Base-by-base conservation (phyloP, 129 eudicot genomes). In the Lonicera japonica region DNA sequence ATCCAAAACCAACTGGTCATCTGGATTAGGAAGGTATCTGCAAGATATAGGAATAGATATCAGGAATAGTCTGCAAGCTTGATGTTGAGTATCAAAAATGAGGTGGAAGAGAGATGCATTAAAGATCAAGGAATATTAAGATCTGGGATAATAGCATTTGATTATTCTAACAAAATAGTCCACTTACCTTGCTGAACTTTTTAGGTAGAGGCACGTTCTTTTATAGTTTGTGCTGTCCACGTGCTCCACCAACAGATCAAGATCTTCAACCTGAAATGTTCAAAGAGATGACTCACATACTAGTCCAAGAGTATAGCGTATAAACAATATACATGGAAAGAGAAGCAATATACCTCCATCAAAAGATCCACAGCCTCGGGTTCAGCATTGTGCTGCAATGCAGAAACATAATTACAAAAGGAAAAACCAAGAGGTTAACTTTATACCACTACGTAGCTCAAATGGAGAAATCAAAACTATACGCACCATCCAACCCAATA, bases 21-120 rank as follows among this genome's bases (percentile, higher is more conserved):
- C 99, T 14, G 96, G 99, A 60, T 96, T 90, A 48, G 99, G 86
- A 60, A 88, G 96, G 70, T 87, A 92, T 75, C 99, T 92, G 82
- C 70, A 68, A 52, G 10, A 60, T 17, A 59, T 41, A 67, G 51
- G 22, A 68, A 47, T 18, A 36, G 18, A 16, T 22, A 29, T 55
- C 14, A 68, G 55, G 15, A 61, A 21, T 8, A 1, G 40, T 29
- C 25, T 61, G 60, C 7, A 22, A 48, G 18, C 34, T 24, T 29
- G 53, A 8, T 10, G 11, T 47, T 47, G 53, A 47, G 53, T 8
- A 38, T 38, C 43, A 38, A 5, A n/a, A 14, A 3, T 8, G 53
- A 14, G 47, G 40, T 10, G 14, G 25, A 4, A 17, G 25, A 10
- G 21, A 4, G 24, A 14, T 15, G 45, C 7, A 16, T n/a, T 12